These are phyloP conservation scores for Suhomyces sp. DNA, from an alignment of 805 yeast genomes.

Conservation along the genomic window DNA sequence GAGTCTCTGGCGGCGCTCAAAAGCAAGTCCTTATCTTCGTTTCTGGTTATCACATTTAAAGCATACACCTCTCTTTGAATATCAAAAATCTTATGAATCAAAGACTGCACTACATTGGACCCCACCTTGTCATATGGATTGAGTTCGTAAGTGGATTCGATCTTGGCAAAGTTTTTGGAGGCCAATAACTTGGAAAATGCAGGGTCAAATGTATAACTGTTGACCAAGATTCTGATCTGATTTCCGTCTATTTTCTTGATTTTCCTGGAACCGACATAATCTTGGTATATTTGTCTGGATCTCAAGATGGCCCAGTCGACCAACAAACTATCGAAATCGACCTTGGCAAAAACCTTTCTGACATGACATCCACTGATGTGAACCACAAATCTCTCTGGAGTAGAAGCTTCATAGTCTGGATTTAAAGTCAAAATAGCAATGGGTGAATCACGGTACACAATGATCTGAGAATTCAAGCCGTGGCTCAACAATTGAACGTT, in stretches of 20 bases:
- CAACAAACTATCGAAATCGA: slow-evolving; percentile 63
- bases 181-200: slow-evolving; percentile 34
- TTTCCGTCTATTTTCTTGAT: slow-evolving; percentile 22
- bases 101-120: neutral
- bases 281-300: slow-evolving; percentile 38
- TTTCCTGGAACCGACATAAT: slow-evolving; percentile 25
- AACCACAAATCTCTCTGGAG: slow-evolving; percentile 42
- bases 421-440: slow-evolving; percentile 58
- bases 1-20: slow-evolving; percentile 12
- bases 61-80: slow-evolving; percentile 29
- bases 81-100: slow-evolving; percentile 21
- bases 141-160: slow-evolving; percentile 23
- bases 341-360: slow-evolving; percentile 62
- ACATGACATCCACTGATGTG: slow-evolving; percentile 58
- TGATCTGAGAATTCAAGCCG: slow-evolving; percentile 51
- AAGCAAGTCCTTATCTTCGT: slow-evolving; percentile 17
- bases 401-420: slow-evolving; percentile 36
- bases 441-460: slow-evolving; percentile 67
- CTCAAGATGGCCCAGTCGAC: slow-evolving; percentile 57
- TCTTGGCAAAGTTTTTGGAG: slow-evolving; percentile 42
- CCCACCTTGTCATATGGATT: slow-evolving; percentile 24
- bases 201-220: slow-evolving; percentile 52
- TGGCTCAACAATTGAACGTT: slow-evolving; percentile 25
- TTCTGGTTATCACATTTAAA: slow-evolving; percentile 19
- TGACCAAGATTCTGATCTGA: slow-evolving; percentile 41